Percentiles rank a stretch among this genome's conserved stretches.
Conservation (phyloP, 495 filamentous ascomycete species). For the Corynascus novoguineensis region DNA sequence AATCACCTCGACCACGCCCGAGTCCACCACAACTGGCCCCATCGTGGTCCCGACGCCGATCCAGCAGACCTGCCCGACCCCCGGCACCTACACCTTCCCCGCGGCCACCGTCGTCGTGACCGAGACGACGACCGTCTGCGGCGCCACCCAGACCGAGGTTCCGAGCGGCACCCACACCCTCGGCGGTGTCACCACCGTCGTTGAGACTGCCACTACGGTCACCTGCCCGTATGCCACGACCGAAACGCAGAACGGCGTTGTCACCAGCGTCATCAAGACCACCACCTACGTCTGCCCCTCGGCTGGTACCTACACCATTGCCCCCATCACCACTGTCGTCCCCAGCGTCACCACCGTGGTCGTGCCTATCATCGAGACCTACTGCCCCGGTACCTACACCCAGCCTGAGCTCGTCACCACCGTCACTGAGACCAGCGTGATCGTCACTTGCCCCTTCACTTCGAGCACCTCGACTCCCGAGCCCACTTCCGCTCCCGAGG, state of each 20-base stretch:
- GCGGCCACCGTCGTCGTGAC: constrained; percentile 67
- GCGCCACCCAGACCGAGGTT: constrained; percentile 55
- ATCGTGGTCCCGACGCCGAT: constrained; percentile 57
- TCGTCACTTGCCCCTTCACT: constrained; percentile 68
- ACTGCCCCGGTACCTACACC: constrained; percentile 68
- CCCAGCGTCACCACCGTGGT: constrained; percentile 52
- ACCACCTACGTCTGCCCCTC: constrained; percentile 74
- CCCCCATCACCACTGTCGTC: constrained; percentile 59
- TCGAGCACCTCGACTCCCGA: constrained; percentile 22
- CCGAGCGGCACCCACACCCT: constrained; percentile 64
- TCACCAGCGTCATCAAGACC: constrained; percentile 64
- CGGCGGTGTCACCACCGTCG: constrained; percentile 72
- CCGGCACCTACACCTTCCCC: constrained; percentile 76
- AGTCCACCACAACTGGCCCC: constrained; percentile 26
- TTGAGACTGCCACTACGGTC: constrained; percentile 62
- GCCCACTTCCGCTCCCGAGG: constrained; percentile 14
- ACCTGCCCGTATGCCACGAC: constrained; percentile 70
- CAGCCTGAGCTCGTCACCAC: constrained; percentile 61
- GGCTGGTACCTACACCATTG: constrained; percentile 77
- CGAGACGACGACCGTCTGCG: constrained; percentile 60
- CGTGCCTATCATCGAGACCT: constrained; percentile 61
- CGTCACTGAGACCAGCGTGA: constrained; percentile 60
- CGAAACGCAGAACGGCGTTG: constrained; percentile 54
- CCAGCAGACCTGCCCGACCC: constrained; percentile 61
- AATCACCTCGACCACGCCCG: constrained; percentile 13